A percentile compares a stretch with the other conserved stretches of the same genome.
Conservation (phyloP, 2,329 filamentous ascomycete species). For the Aureobasidium sp. region DNA sequence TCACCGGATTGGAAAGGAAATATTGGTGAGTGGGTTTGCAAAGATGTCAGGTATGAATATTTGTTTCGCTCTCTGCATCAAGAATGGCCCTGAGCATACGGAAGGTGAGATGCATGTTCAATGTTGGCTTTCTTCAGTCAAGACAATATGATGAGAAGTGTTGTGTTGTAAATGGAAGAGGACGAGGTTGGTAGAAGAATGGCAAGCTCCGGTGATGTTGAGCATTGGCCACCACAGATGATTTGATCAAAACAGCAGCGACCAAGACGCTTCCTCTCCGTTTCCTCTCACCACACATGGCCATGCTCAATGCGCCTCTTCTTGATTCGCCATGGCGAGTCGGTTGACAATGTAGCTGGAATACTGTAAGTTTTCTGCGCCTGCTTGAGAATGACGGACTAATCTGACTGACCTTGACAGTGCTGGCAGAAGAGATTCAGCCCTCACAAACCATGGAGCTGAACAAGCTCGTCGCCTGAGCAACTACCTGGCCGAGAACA, state of each 20-base stretch:
- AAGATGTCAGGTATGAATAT: neutral
- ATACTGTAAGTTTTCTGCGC: conserved; percentile 50
- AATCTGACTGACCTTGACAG: conserved; percentile 31
- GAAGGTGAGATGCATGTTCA: neutral
- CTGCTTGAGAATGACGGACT: neutral
- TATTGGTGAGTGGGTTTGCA: neutral
- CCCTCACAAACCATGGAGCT: conserved; percentile 71
- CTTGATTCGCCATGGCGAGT: conserved; percentile 80
- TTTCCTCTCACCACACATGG: neutral
- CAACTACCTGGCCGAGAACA: conserved; percentile 53
- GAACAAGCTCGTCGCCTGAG: conserved; percentile 69
- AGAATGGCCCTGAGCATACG: neutral
- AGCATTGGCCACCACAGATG: neutral
- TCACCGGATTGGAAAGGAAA: neutral
- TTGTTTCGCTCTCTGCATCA: neutral
- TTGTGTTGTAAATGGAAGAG: neutral
- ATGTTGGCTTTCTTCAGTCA: no score
- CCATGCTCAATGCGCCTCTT: conserved; percentile 50
- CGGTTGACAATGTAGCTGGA: conserved; percentile 76
- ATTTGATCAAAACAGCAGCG: conserved; percentile 5
- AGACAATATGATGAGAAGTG: no score
- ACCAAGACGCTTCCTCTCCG: neutral
- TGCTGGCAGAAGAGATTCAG: conserved; percentile 72
- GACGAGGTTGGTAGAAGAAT: neutral
- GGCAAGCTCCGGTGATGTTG: neutral